Base-by-base conservation (phyloP, 2,329 filamentous ascomycete species). In the Penicillium sp. region DNA sequence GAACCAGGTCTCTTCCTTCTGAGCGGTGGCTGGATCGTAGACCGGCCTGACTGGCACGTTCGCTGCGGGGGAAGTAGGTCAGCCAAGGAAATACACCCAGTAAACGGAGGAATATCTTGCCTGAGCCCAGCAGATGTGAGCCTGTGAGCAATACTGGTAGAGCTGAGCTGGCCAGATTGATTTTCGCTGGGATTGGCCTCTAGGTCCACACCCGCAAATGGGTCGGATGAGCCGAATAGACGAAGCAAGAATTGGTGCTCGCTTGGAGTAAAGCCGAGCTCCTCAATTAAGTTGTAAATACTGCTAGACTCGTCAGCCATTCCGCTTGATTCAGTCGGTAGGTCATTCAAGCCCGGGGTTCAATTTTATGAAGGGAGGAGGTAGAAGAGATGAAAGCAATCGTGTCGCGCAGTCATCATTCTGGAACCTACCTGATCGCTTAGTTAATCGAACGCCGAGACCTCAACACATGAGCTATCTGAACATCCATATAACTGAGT, bases 301-400 rank as follows among this genome's bases (percentile, higher is more conserved):
- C 51, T 54, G 5, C 26, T 11, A 13, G 20, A 16, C 10, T 32
- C 5, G 51, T 54, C 13, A 54, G 51, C 37, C 51, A 54, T 54
- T 35, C 14, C 5, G 26, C 13, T 7, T 10, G 18, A 26, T 37
- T 29, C 14, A 4, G 14, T 10, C n/a, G 4, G 32, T n/a, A 38
- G 7, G 14, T 31, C 35, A 34, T 26, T 49, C n/a, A 26, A 53
- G n/a, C 16, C 4, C n/a, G 13, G 7, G n/a, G 8, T 3, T 43
- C 20, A 14, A 50, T 44, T 35, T 11, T 20, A 50, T 7, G 29
- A 44, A 18, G 13, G 38, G 9, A 20, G 11, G 18, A 44, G 16
- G 14, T 22, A 35, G 20, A 35, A 5, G 11, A 29, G 38, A 35
- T 44, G 18, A 31, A 35, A 50, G 26, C 10, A 11, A 18, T 20